Evolutionary conservation across 2,329 filamentous ascomycete species (phyloP), one percentile per base, ranked within the genome.

Genomic region (Penicillium sp.): DNA sequence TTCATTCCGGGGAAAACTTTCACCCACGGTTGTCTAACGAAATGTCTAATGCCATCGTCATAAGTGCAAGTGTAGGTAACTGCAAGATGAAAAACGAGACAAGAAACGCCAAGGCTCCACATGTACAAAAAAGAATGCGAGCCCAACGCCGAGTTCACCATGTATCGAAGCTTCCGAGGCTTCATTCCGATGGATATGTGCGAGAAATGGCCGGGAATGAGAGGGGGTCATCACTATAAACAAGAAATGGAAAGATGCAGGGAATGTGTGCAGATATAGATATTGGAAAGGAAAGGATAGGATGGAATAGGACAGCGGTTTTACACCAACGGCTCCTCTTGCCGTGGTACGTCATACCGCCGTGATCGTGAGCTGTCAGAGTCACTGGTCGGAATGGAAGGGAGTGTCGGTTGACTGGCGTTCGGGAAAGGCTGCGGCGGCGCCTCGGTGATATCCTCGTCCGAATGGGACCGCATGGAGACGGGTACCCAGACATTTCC

Each of bases 301-400:
- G 22, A 14, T 15, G 12, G 15, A 12, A 17, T 28, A 28, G 25
- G 6, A 22, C n/a, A 17, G 12, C 5, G 14, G 7, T 28, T 39
- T 34, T 28, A 53, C 14, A 53, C 37, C n/a, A 53, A 25, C 7
- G 38, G 50, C 50, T 53, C 50, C 42, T 53, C 50, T 7, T 39
- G 39, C 10, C 39, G 35, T 8, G 50, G 50, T 31, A 31, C 6
- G 11, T 28, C 38, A 38, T 41, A 20, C 31, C 34, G 59, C 92
- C 92, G 71, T 93, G 88, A 47, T 92, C 92, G 17, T 4, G 31
- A 55, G 17, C 39, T 55, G n/a, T 47, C 42, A 10, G 52, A 55
- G n/a, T 37, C 42, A 34, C 52, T 55, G 15, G 17, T 53, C 35
- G 25, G 39, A 15, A 55, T 37, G 52, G 28, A 37, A 4, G 52